These are phyloP conservation scores for Typha latifolia DNA, from an alignment of 176 grass and related monocot species.

Conservation along the genomic window DNA sequence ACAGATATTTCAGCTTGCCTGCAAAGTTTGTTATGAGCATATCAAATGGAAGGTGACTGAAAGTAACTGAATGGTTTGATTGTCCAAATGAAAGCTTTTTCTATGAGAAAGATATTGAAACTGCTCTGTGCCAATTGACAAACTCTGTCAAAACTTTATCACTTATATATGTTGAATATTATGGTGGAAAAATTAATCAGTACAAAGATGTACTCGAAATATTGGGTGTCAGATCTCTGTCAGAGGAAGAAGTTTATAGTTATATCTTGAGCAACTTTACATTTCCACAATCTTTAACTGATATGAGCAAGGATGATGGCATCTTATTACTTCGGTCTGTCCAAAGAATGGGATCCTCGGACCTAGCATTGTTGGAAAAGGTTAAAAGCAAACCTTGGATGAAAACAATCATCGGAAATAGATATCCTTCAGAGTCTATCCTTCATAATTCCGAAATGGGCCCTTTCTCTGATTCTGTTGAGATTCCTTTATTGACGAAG, in stretches of 20 bases:
- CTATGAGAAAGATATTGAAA: slow-evolving; percentile 8
- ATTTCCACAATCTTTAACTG: slow-evolving; percentile 6
- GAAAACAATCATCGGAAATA: slow-evolving; percentile 27
- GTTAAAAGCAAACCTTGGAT: slow-evolving; percentile 29
- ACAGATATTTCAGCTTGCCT: neutral
- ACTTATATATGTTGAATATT: slow-evolving; percentile 35
- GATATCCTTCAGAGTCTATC: slow-evolving; percentile 28
- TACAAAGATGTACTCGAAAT: slow-evolving; percentile 20
- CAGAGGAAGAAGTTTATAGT: slow-evolving; percentile 8
- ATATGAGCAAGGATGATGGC: slow-evolving; percentile 11
- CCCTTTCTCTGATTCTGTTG: neutral
- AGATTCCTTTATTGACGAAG: slow-evolving; percentile 2
- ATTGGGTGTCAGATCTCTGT: slow-evolving; percentile 30
- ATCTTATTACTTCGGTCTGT: slow-evolving; percentile 32
- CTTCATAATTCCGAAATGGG: slow-evolving; percentile 20
- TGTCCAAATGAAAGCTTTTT: slow-evolving; percentile 27
- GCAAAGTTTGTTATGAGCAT: slow-evolving; percentile 21
- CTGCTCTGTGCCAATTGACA: slow-evolving; percentile 9
- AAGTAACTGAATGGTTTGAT: slow-evolving; percentile 14
- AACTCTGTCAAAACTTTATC: slow-evolving; percentile 11
- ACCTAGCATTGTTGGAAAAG: slow-evolving; percentile 3
- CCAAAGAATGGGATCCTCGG: neutral
- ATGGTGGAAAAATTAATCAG: slow-evolving; percentile 10
- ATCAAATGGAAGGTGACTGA: slow-evolving; percentile 32
- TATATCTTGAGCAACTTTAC: slow-evolving; percentile 7